These are phyloP conservation scores for Xylariales sp. DNA, from an alignment of 2,329 filamentous ascomycete species.

Conservation along the genomic window DNA sequence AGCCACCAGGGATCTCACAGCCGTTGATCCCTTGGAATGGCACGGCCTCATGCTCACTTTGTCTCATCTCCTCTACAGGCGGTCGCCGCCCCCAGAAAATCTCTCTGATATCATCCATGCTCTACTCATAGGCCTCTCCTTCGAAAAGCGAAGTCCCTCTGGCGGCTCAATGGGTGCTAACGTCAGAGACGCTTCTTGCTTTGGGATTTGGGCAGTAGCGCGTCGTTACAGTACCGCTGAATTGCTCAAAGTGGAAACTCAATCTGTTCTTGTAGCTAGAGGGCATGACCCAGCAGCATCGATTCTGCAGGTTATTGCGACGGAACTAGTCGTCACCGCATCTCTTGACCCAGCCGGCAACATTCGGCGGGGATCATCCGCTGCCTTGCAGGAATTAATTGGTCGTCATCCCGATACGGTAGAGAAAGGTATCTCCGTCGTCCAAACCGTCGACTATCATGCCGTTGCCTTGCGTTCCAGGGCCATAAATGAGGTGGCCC, in stretches of 20 bases:
- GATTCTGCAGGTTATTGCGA: conserved; percentile 81
- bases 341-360: conserved; percentile 93
- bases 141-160: conserved; percentile 87
- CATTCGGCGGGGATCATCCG: conserved; percentile 90
- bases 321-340: conserved; percentile 82
- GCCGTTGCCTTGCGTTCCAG: conserved; percentile 87
- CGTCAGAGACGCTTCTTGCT: conserved; percentile 94
- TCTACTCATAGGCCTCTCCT: conserved; percentile 82
- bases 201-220: conserved; percentile 93
- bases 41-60: conserved; percentile 91
- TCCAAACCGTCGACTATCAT: conserved; percentile 93
- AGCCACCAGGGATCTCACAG: conserved; percentile 70
- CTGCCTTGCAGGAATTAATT: conserved; percentile 92
- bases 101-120: conserved; percentile 81
- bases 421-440: conserved; percentile 81
- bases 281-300: conserved; percentile 54
- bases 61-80: conserved; percentile 85
- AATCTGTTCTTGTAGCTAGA: conserved; percentile 57
- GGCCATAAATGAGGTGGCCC: conserved; percentile 82
- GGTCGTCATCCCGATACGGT: conserved; percentile 91
- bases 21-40: conserved; percentile 87
- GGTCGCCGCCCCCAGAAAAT: conserved; percentile 77
- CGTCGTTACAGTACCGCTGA: conserved; percentile 86
- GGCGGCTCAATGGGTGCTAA: conserved; percentile 89
- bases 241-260: conserved; percentile 70